A percentile compares a stretch with the other conserved stretches of the same genome.
Evolutionary conservation across 2,329 filamentous ascomycete species (phyloP).

Genomic region (Ascochyta clinopodiicola): DNA sequence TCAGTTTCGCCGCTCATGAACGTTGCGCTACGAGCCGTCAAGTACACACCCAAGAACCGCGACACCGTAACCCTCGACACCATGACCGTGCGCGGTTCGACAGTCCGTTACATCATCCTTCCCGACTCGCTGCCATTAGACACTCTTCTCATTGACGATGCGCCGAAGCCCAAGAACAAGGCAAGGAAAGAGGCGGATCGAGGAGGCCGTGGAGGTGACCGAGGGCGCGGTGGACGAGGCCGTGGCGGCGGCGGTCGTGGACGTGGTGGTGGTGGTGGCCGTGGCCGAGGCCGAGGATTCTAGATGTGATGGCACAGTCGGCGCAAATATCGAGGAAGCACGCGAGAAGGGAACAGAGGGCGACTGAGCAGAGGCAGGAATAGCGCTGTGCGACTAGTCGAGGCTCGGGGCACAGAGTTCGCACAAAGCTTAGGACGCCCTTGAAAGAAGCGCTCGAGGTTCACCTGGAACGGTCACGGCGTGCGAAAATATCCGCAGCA

Average conservation of each 20-base stretch:
- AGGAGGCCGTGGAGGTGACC: conserved; percentile 54
- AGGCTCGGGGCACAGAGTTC: conserved; percentile 25
- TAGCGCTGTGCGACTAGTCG: not conserved
- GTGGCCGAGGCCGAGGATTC: conserved; percentile 50
- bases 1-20: conserved; percentile 99
- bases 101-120: conserved; percentile 95
- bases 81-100: conserved; percentile 95
- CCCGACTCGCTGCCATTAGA: conserved; percentile 95
- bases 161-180: conserved; percentile 99
- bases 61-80: conserved; percentile 88
- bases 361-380: conserved; percentile 6
- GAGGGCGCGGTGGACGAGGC: conserved; percentile 58
- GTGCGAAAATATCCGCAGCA: conserved; percentile 19
- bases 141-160: conserved; percentile 93
- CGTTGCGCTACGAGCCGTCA: conserved; percentile 91
- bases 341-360: conserved; percentile 9
- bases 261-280: conserved; percentile 46
- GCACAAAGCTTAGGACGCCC: conserved; percentile 19
- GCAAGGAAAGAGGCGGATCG: conserved; percentile 84
- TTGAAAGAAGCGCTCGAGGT: conserved; percentile 31
- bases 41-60: conserved; percentile 91
- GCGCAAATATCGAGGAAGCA: conserved; percentile 2
- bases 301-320: conserved; percentile 11
- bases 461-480: conserved; percentile 15
- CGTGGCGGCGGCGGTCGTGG: conserved; percentile 44